phyloP scores from a whole-genome alignment of 73 alveolate species.

The Blepharisma japonicum region DNA sequence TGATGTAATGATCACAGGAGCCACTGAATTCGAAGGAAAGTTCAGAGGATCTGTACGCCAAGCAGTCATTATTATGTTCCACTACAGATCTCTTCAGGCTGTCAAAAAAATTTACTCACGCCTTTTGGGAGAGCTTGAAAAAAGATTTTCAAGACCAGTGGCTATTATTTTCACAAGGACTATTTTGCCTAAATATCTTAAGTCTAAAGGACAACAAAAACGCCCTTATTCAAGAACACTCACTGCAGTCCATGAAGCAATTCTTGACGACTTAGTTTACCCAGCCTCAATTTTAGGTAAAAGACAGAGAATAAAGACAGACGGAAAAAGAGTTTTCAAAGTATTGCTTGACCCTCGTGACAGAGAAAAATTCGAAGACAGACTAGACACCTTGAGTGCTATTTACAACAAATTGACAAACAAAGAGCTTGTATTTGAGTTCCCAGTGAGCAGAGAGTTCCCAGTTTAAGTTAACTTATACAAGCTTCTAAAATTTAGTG shows the following conservation, averaged over 20 bases:
- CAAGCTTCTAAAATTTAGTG: too few species aligned
- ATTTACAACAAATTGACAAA: slow-evolving; percentile 80
- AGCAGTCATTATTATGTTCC: slow-evolving; percentile 50
- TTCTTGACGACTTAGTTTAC: slow-evolving; percentile 73
- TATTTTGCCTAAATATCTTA: slow-evolving; percentile 40
- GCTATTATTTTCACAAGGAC: slow-evolving; percentile 47
- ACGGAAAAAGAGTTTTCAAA: slow-evolving; percentile 22
- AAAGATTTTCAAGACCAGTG: slow-evolving; percentile 53
- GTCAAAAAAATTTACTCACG: slow-evolving; percentile 53
- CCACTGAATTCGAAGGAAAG: slow-evolving; percentile 45
- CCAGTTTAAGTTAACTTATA: slow-evolving; percentile 23
- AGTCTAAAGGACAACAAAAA: slow-evolving; percentile 35
- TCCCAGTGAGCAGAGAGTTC: slow-evolving; percentile 36
- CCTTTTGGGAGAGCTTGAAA: slow-evolving; percentile 47
- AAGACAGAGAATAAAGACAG: slow-evolving; percentile 42
- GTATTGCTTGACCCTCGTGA: slow-evolving; percentile 44
- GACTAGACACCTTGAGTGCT: slow-evolving; percentile 75
- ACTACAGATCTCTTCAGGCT: slow-evolving; percentile 47
- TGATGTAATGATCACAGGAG: slow-evolving; percentile 48
- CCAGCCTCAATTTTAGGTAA: slow-evolving; percentile 70
- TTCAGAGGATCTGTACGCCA: slow-evolving; percentile 23
- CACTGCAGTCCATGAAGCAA: slow-evolving; percentile 79
- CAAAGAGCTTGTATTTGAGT: slow-evolving; percentile 74
- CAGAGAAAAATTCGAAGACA: slow-evolving; percentile 79
- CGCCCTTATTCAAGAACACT: slow-evolving; percentile 57